Evolutionary conservation across 257 asterid species (phyloP).

Genomic region (Rhazya stricta): DNA sequence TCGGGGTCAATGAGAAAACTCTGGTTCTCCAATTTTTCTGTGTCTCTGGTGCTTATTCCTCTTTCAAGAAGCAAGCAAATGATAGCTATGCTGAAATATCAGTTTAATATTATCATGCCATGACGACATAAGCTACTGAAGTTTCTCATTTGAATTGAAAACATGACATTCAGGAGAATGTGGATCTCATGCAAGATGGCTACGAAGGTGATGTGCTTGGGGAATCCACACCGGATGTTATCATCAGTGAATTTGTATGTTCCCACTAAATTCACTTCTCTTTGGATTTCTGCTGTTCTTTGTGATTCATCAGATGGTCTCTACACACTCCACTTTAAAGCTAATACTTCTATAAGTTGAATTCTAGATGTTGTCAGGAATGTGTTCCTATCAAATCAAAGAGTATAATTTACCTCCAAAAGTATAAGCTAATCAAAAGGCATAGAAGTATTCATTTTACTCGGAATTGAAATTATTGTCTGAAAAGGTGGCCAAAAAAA

Average conservation of each 20-base stretch:
- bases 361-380: background rate
- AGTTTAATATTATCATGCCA: too few species aligned
- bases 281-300: background rate
- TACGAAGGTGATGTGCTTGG: constrained; percentile 85
- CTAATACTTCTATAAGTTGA: background rate
- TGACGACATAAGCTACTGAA: background rate
- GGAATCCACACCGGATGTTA: constrained; percentile 91
- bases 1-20: background rate
- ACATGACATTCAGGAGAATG: constrained; percentile 47
- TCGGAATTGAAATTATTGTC: background rate
- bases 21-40: background rate
- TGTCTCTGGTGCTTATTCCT: background rate
- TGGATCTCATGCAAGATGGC: constrained; percentile 71
- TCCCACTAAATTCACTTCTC: constrained; percentile 12
- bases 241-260: constrained; percentile 88
- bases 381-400: background rate
- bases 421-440: background rate
- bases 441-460: too few species aligned
- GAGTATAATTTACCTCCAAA: too few species aligned
- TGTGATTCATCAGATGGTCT: background rate
- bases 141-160: background rate
- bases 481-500: background rate
- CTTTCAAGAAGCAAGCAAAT: background rate
- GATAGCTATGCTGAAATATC: background rate
- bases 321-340: background rate